Base-by-base conservation (phyloP, 2,329 filamentous ascomycete genomes). In the Aspergillus tubingensis region DNA sequence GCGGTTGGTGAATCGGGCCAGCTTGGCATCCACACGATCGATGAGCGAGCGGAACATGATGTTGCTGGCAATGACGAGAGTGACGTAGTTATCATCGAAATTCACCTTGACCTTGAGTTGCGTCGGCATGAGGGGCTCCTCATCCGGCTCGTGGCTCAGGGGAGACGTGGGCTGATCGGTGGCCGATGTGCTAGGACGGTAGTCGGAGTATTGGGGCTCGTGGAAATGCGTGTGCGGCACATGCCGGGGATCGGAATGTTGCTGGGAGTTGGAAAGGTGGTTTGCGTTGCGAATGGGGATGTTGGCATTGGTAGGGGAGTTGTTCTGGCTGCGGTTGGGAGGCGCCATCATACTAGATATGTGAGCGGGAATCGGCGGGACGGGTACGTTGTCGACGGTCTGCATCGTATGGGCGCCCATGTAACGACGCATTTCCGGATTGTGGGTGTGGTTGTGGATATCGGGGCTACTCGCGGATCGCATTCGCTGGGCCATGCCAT, bases 101-200 rank as follows among this genome's bases (percentile, higher is more conserved):
- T 94, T 94, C 59, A 99, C 92, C 74, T 96, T 96, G 54, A 97
- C 93, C 79, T 97, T 98, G 54, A 99, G 84, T 72, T 98, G 95
- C 7, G 91, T 92, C 72, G 75, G 83, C 72, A 83, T 82, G 59
- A 68, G 80, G 76, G 80, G 67, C 72, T 84, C 62, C 70, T 74
- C 51, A 25, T 74, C 76, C 1, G 68, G 68, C 39, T 74, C 73
- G 51, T 73, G 68, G 54, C 65, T 71, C 56, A 76, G 60, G n/a
- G 74, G 72, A 15, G 75, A 74, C 4, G 72, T 71, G 17, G 70
- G 69, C 30, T 71, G 70, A 54, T 76, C 73, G 6, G 70, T 67
- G 36, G 68, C 48, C 49, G 71, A 64, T 15, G 64, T 65, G 25
- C 68, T 71, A 23, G 65, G 62, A n/a, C 70, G 72, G 58, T 63